phyloP scores from a whole-genome alignment of 352 stramenopile species.

The Phytophthora citricola region DNA sequence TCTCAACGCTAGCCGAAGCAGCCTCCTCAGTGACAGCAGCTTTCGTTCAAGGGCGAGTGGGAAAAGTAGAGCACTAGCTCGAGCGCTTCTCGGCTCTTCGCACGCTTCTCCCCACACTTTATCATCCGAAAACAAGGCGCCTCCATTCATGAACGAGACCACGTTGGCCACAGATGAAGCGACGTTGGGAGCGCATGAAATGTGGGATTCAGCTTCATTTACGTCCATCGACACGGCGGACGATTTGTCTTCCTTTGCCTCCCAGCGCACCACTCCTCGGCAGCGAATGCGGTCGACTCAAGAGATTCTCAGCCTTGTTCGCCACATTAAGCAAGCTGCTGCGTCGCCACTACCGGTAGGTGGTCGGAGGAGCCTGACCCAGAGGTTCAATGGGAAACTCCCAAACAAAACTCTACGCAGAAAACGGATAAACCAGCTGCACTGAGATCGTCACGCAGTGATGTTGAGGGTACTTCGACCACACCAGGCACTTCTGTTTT shows the following conservation, averaged over 20 bases:
- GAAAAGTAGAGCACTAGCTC: slow-evolving; percentile 34
- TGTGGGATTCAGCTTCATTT: slow-evolving; percentile 51
- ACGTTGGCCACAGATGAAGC: slow-evolving; percentile 44
- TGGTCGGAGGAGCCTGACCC: slow-evolving; percentile 26
- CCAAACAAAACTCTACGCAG: slow-evolving; percentile 18
- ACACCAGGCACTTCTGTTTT: slow-evolving; percentile 20
- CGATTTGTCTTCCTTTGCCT: slow-evolving; percentile 18
- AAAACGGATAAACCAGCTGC: not conserved
- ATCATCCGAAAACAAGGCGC: slow-evolving; percentile 26
- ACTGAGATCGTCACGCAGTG: not conserved
- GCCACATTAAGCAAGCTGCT: slow-evolving; percentile 44
- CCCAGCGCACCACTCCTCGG: slow-evolving; percentile 21
- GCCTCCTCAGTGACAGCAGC: slow-evolving; percentile 20
- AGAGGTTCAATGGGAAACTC: slow-evolving; percentile 26
- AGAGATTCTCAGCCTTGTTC: slow-evolving; percentile 46
- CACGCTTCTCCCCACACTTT: slow-evolving; percentile 15
- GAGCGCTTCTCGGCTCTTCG: slow-evolving; percentile 34
- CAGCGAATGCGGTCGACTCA: slow-evolving; percentile 40
- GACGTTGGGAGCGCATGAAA: slow-evolving; percentile 38
- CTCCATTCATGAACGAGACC: slow-evolving; percentile 32
- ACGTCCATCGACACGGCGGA: slow-evolving; percentile 45
- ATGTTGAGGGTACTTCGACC: not conserved
- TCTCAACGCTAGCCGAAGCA: slow-evolving; percentile 25
- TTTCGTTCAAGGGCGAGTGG: slow-evolving; percentile 15
- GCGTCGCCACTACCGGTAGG: slow-evolving; percentile 13